A percentile compares a stretch with the other conserved stretches of the same genome.
Evolutionary conservation across 2,329 filamentous ascomycete genomes (phyloP).

Genomic region (Arthrinium phaeospermum): DNA sequence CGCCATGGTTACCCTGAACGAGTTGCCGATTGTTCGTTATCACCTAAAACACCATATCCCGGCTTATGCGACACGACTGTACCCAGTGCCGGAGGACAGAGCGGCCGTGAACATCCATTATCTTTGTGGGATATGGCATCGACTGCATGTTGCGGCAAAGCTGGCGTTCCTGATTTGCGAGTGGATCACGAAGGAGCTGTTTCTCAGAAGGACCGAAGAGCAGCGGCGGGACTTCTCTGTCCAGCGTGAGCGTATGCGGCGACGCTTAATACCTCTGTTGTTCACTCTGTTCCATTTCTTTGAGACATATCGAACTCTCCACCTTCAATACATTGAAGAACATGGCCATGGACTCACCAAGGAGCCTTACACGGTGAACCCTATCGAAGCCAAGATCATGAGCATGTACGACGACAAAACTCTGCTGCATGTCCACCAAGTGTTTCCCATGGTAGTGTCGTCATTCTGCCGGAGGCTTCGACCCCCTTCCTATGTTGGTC

Average conservation of each 20-base stretch:
- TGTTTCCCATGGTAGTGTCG: conserved; percentile 68
- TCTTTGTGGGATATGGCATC: conserved; percentile 69
- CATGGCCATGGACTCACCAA: conserved; percentile 57
- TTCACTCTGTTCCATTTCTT: conserved; percentile 74
- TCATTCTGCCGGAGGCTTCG: conserved; percentile 67
- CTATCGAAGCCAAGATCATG: conserved; percentile 67
- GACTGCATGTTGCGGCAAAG: conserved; percentile 68
- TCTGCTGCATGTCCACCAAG: conserved; percentile 66
- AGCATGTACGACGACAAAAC: conserved; percentile 69
- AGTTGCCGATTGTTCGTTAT: conserved; percentile 65
- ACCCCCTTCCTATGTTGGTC: conserved; percentile 68
- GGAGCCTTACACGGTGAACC: conserved; percentile 65
- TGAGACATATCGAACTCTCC: conserved; percentile 65
- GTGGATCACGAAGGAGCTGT: conserved; percentile 70
- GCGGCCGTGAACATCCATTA: conserved; percentile 62
- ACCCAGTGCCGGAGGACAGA: conserved; percentile 54
- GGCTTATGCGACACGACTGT: conserved; percentile 64
- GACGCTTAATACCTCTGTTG: conserved; percentile 65
- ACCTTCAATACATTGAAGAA: conserved; percentile 61
- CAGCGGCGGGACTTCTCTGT: conserved; percentile 63
- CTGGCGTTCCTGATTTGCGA: conserved; percentile 66
- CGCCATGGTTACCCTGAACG: conserved; percentile 63
- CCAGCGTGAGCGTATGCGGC: conserved; percentile 68
- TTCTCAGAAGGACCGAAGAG: conserved; percentile 61
- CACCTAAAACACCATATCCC: conserved; percentile 66